Base-by-base conservation (phyloP, 2,329 filamentous ascomycete genomes). In the Fusarium albosuccineum region DNA sequence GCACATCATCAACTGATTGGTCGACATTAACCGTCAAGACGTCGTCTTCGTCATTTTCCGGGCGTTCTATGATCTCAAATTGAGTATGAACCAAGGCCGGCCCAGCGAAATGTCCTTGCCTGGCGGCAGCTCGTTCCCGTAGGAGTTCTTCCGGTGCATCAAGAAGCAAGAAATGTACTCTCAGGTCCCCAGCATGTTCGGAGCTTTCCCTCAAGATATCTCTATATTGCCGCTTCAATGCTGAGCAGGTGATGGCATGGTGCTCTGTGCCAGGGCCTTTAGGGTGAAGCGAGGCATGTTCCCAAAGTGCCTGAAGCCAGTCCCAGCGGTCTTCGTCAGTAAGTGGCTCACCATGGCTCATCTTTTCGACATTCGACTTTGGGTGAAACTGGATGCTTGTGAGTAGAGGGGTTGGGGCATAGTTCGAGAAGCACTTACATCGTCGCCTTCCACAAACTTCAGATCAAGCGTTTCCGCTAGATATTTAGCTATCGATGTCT, bases 211-310 rank as follows among this genome's bases (percentile, higher is more conserved):
- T 55, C 0, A 67, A 50, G 10, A 67, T 50, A 1, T 67, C 64
- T 3, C 64, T 44, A 14, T 67, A 67, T 5, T 64, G 50, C 0
- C 63, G 63, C 13, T 67, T 67, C 0, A 67, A 48, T 2, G 64
- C 64, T n/a, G 64, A 67, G 13, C 63, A 67, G 10, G 64, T 67
- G 0, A 67, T 63, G 9, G 67, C 64, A 2, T 67, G 59, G 16
- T 67, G 63, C 9, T 67, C 63, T 3, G 64, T 56, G 4, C 64
- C 64, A 11, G 50, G 51, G 1, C 64, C 64, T 26, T 50, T 64
- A 6, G 64, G 64, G 6, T 67, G 64, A 2, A 64, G 48, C 0
- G 30, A 16, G 1, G 64, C 64, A 4, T 67, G 64, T 29, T 67
- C 64, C 1, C 50, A 46, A 0, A 67, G 39, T 0, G 64, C 64